Base-by-base conservation (phyloP, 345 rosid genomes). In the Pseudoturritis turrita region DNA sequence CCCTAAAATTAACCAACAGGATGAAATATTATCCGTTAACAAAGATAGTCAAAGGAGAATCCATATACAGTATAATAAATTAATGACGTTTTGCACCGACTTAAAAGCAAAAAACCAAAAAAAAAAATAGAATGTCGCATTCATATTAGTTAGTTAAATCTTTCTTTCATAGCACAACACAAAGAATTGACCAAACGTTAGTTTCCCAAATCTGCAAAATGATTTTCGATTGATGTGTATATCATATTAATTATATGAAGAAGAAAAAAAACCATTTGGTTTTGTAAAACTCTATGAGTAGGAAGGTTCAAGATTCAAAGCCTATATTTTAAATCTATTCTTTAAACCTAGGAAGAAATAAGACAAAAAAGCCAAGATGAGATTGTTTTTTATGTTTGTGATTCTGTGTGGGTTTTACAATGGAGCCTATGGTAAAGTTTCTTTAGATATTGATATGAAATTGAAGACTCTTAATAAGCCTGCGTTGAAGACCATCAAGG, bases 401-500 rank as follows among this genome's bases (percentile, higher is more conserved):
- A 44, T 39, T 75, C 31, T 61, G 5, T 54, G 26, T 49, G 14
- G 26, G 45, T 41, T 80, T 43, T 60, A 54, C 60, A 51, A 8
- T 41, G 56, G 15, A 7, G 62, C n/a, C 4, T n/a, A 55, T 31
- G 77, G 60, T 3, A 50, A 33, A 50, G 57, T 3, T 68, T 46
- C 58, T 26, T 9, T n/a, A 5, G 82, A 77, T 13, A 61, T 81
- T 9, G 75, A 77, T 15, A 54, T 50, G 71, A 81, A 75, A 49
- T 14, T 87, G 13, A 85, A 71, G 79, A 57, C 70, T 62, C 79
- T 87, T 39, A 82, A 85, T 18, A 87, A 87, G 62, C 85, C 82
- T 31, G 70, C 86, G 0, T 70, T 77, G 36, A 85, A 84, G 66
- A 80, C 80, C 31, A 60, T 85, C 21, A 59, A 68, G 81, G 88